Percentiles rank a stretch among this genome's conserved stretches.
Conservation (phyloP, 345 rosid species). For the Gossypium turneri region DNA sequence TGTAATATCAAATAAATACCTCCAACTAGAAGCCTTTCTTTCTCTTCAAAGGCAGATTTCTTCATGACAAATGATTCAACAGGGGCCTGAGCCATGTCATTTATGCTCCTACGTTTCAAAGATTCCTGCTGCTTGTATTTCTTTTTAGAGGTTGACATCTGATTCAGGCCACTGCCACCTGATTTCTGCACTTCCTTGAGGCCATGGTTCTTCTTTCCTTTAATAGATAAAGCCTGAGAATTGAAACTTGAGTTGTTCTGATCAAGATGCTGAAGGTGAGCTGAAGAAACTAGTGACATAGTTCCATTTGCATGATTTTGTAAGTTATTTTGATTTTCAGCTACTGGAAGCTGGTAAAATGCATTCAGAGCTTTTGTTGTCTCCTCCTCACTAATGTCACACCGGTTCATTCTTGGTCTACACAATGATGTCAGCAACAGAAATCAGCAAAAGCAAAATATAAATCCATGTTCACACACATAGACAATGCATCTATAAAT, state of each 20-base stretch:
- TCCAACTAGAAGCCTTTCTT: slow-evolving; percentile 21
- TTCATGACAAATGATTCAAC: slow-evolving; percentile 25
- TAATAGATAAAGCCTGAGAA: slow-evolving; percentile 22
- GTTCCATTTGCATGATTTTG: slow-evolving; percentile 31
- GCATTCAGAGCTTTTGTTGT: slow-evolving; percentile 38
- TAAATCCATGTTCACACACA: background rate
- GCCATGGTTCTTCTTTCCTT: slow-evolving; percentile 28
- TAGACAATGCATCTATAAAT: background rate
- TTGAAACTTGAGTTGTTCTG: slow-evolving; percentile 19
- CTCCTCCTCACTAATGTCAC: slow-evolving; percentile 42
- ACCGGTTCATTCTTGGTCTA: slow-evolving; percentile 49
- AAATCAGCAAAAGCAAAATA: slow-evolving; percentile 9
- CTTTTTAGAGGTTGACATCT: slow-evolving; percentile 30
- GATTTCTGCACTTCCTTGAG: slow-evolving; percentile 30
- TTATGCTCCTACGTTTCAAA: slow-evolving; percentile 33
- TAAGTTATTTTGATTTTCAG: slow-evolving; percentile 24
- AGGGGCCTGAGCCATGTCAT: slow-evolving; percentile 5
- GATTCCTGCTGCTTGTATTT: slow-evolving; percentile 32
- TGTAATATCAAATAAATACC: slow-evolving; percentile 25
- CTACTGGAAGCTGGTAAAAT: slow-evolving; percentile 21
- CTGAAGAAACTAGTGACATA: slow-evolving; percentile 21
- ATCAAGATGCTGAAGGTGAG: slow-evolving; percentile 19
- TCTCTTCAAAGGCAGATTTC: slow-evolving; percentile 19
- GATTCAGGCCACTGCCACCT: slow-evolving; percentile 20
- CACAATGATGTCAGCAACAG: slow-evolving; percentile 21